Conservation (phyloP, 2,329 filamentous ascomycete species). For the Nigrospora sphaerica region DNA sequence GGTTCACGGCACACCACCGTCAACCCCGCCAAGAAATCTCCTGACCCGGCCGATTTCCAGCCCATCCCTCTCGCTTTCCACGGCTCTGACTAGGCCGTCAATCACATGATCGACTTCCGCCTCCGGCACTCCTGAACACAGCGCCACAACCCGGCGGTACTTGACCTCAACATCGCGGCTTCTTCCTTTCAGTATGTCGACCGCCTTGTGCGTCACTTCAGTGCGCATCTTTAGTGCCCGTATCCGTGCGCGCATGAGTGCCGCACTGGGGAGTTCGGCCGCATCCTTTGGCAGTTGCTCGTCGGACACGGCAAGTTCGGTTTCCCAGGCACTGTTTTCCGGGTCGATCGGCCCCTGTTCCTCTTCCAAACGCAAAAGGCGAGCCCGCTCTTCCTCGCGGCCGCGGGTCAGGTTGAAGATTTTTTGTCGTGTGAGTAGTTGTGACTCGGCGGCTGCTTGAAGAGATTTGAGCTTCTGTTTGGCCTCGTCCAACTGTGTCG, state of each 20-base stretch:
- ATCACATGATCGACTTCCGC: conserved; percentile 73
- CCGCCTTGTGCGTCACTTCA: conserved; percentile 57
- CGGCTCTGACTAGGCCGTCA: conserved; percentile 72
- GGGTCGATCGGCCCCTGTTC: conserved; percentile 36
- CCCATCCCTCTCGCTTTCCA: conserved; percentile 78
- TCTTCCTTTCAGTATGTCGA: conserved; percentile 65
- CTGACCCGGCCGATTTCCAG: conserved; percentile 70
- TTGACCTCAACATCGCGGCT: conserved; percentile 81
- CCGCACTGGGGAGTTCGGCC: conserved; percentile 47
- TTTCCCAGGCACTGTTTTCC: conserved; percentile 44
- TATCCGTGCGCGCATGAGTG: conserved; percentile 59
- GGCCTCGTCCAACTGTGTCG: conserved; percentile 70
- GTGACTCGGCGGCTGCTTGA: conserved; percentile 56
- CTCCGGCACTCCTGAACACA: conserved; percentile 78
- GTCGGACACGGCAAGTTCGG: conserved; percentile 37
- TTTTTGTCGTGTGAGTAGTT: conserved; percentile 61
- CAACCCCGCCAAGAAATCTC: conserved; percentile 73
- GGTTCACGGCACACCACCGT: conserved; percentile 46
- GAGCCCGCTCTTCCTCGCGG: conserved; percentile 60
- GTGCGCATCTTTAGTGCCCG: conserved; percentile 66
- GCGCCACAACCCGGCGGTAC: conserved; percentile 78
- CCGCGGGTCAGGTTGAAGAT: conserved; percentile 73
- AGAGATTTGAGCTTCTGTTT: conserved; percentile 66
- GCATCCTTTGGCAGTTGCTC: conserved; percentile 31
- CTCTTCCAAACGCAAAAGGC: conserved; percentile 39